Conservation (phyloP, 2,329 filamentous ascomycete genomes). For the Monilinia polystroma region DNA sequence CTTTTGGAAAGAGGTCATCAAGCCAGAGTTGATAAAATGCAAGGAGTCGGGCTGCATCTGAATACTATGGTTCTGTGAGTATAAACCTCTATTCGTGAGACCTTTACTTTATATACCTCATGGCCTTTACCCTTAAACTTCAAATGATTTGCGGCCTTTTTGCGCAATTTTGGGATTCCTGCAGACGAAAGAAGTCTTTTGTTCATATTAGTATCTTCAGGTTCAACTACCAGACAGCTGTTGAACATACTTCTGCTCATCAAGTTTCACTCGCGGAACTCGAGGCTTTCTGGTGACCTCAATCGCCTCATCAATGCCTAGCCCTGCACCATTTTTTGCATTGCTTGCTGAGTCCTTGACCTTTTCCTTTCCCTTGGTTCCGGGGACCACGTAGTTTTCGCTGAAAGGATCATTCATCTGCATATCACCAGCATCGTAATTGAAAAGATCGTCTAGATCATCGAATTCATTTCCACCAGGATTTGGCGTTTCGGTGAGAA, state of each 20-base stretch:
- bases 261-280: conserved; percentile 78
- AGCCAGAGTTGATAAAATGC: conserved; percentile 96
- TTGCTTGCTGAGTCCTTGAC: conserved; percentile 45
- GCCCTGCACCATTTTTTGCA: conserved; percentile 51
- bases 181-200: conserved; percentile 71
- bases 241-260: conserved; percentile 65
- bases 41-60: conserved; percentile 76
- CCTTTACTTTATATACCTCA: conserved; percentile 56
- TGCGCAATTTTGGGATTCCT: conserved; percentile 80
- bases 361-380: conserved; percentile 38
- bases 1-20: conserved; percentile 91
- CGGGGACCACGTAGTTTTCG: conserved; percentile 31
- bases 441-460: conserved; percentile 57
- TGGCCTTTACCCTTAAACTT: conserved; percentile 92
- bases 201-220: conserved; percentile 27
- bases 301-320: conserved; percentile 86
- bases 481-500: conserved; percentile 35
- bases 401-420: conserved; percentile 34
- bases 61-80: conserved; percentile 57
- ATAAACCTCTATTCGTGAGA: neutral
- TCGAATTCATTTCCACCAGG: conserved; percentile 53
- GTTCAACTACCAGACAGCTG: neutral
- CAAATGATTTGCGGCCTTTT: conserved; percentile 65
- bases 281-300: conserved; percentile 71
- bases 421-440: conserved; percentile 63